Evolutionary conservation across 2,329 filamentous ascomycete species (phyloP).

Genomic region (Leptographium lundbergii): DNA sequence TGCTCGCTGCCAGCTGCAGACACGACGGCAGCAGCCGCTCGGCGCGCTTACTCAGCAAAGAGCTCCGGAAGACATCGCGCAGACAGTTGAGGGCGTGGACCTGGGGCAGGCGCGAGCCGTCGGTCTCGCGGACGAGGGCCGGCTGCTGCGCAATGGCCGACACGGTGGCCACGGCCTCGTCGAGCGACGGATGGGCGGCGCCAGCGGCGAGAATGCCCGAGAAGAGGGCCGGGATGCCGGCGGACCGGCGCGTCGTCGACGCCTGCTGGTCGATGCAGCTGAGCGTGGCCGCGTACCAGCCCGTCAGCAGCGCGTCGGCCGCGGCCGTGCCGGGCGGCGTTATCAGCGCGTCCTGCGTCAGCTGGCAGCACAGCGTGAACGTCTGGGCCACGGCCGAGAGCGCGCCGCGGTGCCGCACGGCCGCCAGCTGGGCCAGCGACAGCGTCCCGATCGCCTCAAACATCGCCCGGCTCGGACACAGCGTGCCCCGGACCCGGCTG

Average conservation of each 20-base stretch:
- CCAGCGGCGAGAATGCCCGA: conserved; percentile 66
- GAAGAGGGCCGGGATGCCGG: conserved; percentile 79
- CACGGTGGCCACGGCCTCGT: conserved; percentile 50
- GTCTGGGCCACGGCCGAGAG: conserved; percentile 89
- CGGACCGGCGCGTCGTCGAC: conserved; percentile 79
- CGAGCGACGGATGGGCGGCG: conserved; percentile 45
- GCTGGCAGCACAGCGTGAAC: conserved; percentile 66
- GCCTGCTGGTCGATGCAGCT: conserved; percentile 60
- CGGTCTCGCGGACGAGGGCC: conserved; percentile 40
- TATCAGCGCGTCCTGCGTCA: conserved; percentile 34
- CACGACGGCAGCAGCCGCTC: conserved; percentile 62
- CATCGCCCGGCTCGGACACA: conserved; percentile 37
- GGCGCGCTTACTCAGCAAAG: conserved; percentile 57
- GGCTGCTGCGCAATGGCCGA: conserved; percentile 43
- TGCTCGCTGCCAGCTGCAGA: conserved; percentile 67
- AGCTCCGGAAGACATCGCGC: conserved; percentile 82
- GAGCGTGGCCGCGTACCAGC: conserved; percentile 63
- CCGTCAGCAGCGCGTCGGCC: conserved; percentile 37
- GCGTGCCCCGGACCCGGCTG: conserved; percentile 26
- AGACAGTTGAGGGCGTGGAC: conserved; percentile 92
- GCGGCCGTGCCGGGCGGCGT: conserved; percentile 17
- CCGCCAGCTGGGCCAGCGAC: conserved; percentile 71
- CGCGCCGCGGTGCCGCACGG: conserved; percentile 77
- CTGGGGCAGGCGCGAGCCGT: conserved; percentile 63
- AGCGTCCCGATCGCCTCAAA: conserved; percentile 58